phyloP scores from a whole-genome alignment of 345 rosid genomes.

The Gossypium sturtianum region DNA sequence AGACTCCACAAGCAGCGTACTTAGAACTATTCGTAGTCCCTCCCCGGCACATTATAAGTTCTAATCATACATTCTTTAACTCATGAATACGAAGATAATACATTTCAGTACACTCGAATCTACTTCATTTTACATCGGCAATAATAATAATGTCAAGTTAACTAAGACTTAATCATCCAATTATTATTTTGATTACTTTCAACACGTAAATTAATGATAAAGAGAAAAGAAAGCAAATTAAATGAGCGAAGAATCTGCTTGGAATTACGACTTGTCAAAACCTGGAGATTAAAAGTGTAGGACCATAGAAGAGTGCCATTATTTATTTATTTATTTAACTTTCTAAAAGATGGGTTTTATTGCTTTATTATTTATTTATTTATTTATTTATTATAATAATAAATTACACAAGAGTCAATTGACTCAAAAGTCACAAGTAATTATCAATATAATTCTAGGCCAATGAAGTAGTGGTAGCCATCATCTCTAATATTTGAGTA shows the following conservation, averaged over 20 bases:
- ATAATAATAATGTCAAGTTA: no score
- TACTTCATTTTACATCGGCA: accelerated
- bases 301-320: not conserved
- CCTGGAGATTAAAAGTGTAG: constrained; percentile 9
- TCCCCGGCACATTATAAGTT: accelerated
- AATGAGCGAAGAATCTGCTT: not conserved
- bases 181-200: not conserved
- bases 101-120: accelerated
- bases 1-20: accelerated
- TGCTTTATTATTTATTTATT: no score
- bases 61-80: accelerated
- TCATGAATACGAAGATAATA: accelerated
- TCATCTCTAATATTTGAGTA: not conserved
- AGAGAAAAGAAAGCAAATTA: no score
- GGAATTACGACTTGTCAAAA: not conserved
- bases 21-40: accelerated
- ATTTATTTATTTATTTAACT: not conserved
- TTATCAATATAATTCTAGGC: not conserved
- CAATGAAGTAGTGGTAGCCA: not conserved
- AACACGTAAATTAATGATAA: not conserved
- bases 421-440: not conserved
- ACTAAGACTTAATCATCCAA: accelerated
- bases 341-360: not conserved
- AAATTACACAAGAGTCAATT: not conserved
- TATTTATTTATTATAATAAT: not conserved